Conservation (phyloP, 106 monocot genomes). For the Dendrobium nobile region DNA sequence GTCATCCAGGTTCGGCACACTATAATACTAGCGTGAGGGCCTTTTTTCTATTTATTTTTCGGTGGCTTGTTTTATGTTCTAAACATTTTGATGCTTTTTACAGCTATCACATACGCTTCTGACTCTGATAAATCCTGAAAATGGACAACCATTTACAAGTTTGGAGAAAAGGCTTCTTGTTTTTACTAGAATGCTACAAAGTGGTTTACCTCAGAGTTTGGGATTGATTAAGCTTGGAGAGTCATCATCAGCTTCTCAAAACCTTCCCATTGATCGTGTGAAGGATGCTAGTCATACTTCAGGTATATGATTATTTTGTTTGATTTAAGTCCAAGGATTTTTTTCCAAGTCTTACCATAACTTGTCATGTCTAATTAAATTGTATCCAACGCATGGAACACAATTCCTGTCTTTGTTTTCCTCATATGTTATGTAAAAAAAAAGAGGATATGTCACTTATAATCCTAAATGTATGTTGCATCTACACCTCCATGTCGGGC, state of each 20-base stretch:
- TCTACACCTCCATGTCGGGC: no score
- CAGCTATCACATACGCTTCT: slow-evolving; percentile 89
- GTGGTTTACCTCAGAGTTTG: slow-evolving; percentile 69
- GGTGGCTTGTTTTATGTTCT: background rate
- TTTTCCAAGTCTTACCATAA: background rate
- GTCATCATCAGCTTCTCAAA: slow-evolving; percentile 11
- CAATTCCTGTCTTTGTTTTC: background rate
- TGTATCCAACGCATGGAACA: background rate
- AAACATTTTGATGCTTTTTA: slow-evolving; percentile 15
- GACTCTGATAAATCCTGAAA: slow-evolving; percentile 59
- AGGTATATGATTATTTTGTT: slow-evolving; percentile 21
- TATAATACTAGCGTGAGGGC: background rate
- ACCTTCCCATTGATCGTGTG: slow-evolving; percentile 12
- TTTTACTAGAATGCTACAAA: slow-evolving; percentile 83
- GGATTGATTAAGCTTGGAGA: slow-evolving; percentile 31
- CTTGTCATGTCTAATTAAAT: background rate
- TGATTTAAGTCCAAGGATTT: background rate
- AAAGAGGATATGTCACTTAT: no score
- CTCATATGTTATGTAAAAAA: background rate
- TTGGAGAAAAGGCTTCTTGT: slow-evolving; percentile 57
- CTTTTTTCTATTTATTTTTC: background rate
- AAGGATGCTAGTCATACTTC: background rate
- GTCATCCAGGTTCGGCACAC: slow-evolving; percentile 68
- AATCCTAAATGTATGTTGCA: no score
- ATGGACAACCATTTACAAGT: slow-evolving; percentile 54